A percentile compares a stretch with the other conserved stretches of the same genome.
Evolutionary conservation across 768 basidiomycete species (phyloP).

Genomic region (Hygrocybe coccinea): DNA sequence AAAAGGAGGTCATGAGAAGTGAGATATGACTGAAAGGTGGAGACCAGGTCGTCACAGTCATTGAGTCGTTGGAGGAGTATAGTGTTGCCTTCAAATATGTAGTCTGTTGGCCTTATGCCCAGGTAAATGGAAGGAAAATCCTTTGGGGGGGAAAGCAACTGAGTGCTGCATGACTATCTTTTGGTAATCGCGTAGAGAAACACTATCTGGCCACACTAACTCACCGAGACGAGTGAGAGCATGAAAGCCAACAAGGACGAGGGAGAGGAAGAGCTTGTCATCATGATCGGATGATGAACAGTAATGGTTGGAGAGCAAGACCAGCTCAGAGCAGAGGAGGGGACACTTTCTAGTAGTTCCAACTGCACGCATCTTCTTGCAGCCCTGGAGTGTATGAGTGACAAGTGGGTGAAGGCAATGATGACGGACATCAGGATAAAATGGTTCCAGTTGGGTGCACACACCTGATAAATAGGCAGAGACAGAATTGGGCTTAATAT

Average conservation of each 20-base stretch:
- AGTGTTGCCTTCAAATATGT: too few species aligned
- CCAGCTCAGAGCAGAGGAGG: constrained; percentile 8
- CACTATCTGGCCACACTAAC: neutral
- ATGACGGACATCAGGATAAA: too few species aligned
- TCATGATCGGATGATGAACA: neutral
- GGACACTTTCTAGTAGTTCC: constrained; percentile 7
- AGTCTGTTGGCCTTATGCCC: too few species aligned
- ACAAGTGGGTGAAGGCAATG: constrained; percentile 12
- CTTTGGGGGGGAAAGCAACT: too few species aligned
- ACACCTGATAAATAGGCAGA: too few species aligned
- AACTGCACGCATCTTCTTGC: neutral
- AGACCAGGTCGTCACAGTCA: constrained; percentile 21
- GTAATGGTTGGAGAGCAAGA: neutral
- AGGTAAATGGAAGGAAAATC: too few species aligned
- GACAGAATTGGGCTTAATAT: too few species aligned
- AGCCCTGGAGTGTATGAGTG: constrained; percentile 8
- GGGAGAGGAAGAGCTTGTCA: too few species aligned
- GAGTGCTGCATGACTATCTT: too few species aligned
- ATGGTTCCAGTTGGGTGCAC: too few species aligned
- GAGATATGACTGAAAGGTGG: constrained; percentile 15
- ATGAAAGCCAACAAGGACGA: constrained; percentile 14
- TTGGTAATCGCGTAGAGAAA: too few species aligned
- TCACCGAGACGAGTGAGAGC: constrained; percentile 3
- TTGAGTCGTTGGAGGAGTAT: neutral
- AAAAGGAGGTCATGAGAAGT: too few species aligned